A percentile compares a stretch with the other conserved stretches of the same genome.
Conservation (phyloP, 169 alveolate genomes). For the Cryptosporidium meleagridis region DNA sequence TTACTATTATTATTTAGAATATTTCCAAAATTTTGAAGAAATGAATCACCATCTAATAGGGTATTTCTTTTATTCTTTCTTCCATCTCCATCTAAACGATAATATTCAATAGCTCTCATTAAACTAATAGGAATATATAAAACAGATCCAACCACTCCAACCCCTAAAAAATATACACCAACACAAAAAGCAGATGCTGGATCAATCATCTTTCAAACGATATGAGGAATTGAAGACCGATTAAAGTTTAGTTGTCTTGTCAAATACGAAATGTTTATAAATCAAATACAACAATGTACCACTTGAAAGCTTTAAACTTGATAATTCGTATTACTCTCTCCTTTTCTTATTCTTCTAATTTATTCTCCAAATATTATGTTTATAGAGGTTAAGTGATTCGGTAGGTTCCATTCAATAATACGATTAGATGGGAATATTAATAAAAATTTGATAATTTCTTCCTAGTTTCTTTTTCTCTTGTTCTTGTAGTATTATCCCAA, state of each 20-base stretch:
- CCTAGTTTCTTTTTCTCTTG: too few relatives aligned
- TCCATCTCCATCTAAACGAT: constrained; percentile 2
- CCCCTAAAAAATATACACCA: constrained; percentile 71
- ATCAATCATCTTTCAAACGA: constrained; percentile 21
- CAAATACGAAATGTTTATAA: background rate
- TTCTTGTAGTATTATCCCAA: background rate
- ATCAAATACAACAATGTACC: background rate
- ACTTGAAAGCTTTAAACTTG: background rate
- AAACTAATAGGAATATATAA: constrained; percentile 65
- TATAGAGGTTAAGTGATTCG: background rate
- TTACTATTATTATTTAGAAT: background rate
- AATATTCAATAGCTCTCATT: constrained; percentile 63
- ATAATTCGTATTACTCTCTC: too few relatives aligned
- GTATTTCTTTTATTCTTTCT: background rate
- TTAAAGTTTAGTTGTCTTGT: background rate
- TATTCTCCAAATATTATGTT: too few relatives aligned
- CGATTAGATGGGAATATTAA: too few relatives aligned
- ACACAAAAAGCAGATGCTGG: constrained; percentile 72
- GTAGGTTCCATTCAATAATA: too few relatives aligned
- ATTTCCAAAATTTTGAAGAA: background rate
- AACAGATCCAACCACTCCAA: constrained; percentile 73
- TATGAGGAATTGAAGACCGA: background rate
- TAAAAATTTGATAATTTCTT: too few relatives aligned
- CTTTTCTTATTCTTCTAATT: too few relatives aligned
- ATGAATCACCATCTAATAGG: background rate